These are phyloP conservation scores for Aureobasidium sp. DNA, from an alignment of 2,329 filamentous ascomycete species.

Conservation along the genomic window DNA sequence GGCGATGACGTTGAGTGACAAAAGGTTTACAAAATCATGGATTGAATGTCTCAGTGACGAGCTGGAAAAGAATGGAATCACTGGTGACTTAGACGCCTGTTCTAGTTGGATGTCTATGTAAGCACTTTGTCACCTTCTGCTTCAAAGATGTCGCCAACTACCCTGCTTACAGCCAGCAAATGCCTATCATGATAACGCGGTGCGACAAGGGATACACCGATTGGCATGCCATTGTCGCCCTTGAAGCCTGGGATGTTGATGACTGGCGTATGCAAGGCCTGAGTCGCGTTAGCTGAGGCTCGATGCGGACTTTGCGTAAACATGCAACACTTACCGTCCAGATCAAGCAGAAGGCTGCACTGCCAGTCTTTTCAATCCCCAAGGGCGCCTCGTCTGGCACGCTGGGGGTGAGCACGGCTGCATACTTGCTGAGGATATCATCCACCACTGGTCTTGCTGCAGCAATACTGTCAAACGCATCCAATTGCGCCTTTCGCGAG, in stretches of 20 bases:
- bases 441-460: conserved; percentile 50
- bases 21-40: too few relatives aligned
- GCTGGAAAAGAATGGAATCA: too few relatives aligned
- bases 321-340: conserved; percentile 43
- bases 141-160: neutral
- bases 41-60: too few relatives aligned
- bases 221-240: conserved; percentile 51
- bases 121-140: neutral
- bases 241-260: conserved; percentile 59
- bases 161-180: conserved; percentile 26
- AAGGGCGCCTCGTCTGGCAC: conserved; percentile 53
- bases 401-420: conserved; percentile 52
- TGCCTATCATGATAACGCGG: conserved; percentile 41
- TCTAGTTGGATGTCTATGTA: too few relatives aligned
- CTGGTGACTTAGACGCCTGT: too few relatives aligned
- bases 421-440: conserved; percentile 44
- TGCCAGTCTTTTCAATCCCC: conserved; percentile 49
- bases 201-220: conserved; percentile 50
- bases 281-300: neutral
- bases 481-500: conserved; percentile 40
- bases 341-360: conserved; percentile 40
- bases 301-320: neutral
- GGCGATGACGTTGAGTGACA: too few relatives aligned
- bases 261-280: conserved; percentile 52
- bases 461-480: conserved; percentile 51